Percentiles rank a stretch among this genome's conserved stretches.
These are phyloP conservation scores for Rhizopogon vulgaris DNA, from an alignment of 768 basidiomycete genomes.

Conservation along the genomic window DNA sequence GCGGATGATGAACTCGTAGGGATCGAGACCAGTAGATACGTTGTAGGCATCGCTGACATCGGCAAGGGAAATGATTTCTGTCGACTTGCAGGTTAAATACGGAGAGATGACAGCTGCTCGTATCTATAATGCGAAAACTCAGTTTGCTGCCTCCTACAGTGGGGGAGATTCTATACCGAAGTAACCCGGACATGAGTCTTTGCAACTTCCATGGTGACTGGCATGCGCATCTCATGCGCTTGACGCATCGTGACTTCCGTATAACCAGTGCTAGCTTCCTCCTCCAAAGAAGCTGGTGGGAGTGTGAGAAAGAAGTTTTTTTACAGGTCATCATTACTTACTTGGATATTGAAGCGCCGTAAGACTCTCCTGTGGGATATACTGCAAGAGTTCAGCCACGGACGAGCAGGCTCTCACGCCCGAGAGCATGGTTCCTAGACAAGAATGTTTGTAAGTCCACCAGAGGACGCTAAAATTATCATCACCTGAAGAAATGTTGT, in stretches of 20 bases:
- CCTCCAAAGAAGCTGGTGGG: slow-evolving; percentile 51
- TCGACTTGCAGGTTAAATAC: slow-evolving; percentile 63
- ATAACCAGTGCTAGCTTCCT: slow-evolving; percentile 49
- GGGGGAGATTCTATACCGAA: slow-evolving; percentile 43
- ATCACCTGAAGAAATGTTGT: slow-evolving; percentile 57
- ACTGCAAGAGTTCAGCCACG: slow-evolving; percentile 49
- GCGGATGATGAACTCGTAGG: slow-evolving; percentile 78
- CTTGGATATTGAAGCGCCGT: slow-evolving; percentile 48
- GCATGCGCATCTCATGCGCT: slow-evolving; percentile 59
- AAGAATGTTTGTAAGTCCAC: slow-evolving; percentile 3
- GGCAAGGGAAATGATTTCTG: slow-evolving; percentile 71
- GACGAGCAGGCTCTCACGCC: slow-evolving; percentile 59
- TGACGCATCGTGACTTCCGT: slow-evolving; percentile 63
- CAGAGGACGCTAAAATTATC: slow-evolving; percentile 4
- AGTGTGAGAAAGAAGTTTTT: slow-evolving; percentile 2
- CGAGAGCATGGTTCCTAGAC: slow-evolving; percentile 45
- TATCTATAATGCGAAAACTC: slow-evolving; percentile 33
- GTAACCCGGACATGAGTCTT: slow-evolving; percentile 71
- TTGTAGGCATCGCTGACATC: slow-evolving; percentile 88
- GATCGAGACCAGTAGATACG: slow-evolving; percentile 69
- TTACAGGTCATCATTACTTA: slow-evolving; percentile 26
- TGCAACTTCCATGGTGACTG: slow-evolving; percentile 64
- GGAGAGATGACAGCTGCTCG: slow-evolving; percentile 71
- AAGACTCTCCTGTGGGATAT: slow-evolving; percentile 45
- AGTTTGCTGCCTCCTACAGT: background rate